Conservation (phyloP, 352 stramenopile genomes). For the Saprolegnia diclina region DNA sequence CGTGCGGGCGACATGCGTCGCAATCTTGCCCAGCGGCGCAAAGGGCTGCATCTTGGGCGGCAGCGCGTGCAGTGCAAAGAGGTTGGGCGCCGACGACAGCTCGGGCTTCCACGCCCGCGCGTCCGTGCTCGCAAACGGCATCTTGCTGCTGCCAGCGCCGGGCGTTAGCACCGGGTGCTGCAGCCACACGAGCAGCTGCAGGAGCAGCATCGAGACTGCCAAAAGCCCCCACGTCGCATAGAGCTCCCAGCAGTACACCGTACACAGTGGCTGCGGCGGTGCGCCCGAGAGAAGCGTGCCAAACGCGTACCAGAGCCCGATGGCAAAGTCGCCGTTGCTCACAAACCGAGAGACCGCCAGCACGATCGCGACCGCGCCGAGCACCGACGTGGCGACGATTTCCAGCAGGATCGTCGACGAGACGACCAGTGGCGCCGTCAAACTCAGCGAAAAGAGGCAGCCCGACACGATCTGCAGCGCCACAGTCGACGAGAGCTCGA, state of each 20-base stretch:
- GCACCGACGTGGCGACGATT: conserved; percentile 56
- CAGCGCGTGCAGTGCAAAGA: conserved; percentile 65
- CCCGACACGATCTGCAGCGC: not conserved
- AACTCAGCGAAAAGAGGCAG: not conserved
- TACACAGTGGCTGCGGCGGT: conserved; percentile 47
- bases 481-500: conserved; percentile 25
- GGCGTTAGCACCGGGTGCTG: conserved; percentile 9
- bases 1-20: conserved; percentile 70
- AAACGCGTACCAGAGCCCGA: conserved; percentile 61
- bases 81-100: conserved; percentile 48
- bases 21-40: conserved; percentile 71
- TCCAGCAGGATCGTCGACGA: conserved; percentile 22
- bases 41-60: conserved; percentile 82
- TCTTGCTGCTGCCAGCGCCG: conserved; percentile 29
- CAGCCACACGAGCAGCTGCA: conserved; percentile 47
- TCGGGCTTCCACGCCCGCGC: conserved; percentile 60
- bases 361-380: conserved; percentile 58
- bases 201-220: conserved; percentile 33
- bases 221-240: conserved; percentile 51
- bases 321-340: conserved; percentile 47
- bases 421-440: not conserved
- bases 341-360: conserved; percentile 73
- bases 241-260: conserved; percentile 48
- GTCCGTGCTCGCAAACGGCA: conserved; percentile 75
- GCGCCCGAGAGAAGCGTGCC: conserved; percentile 52